Evolutionary conservation across 306 rosid species (phyloP), one percentile per base, ranked within the genome.

Genomic region (Senna tora): DNA sequence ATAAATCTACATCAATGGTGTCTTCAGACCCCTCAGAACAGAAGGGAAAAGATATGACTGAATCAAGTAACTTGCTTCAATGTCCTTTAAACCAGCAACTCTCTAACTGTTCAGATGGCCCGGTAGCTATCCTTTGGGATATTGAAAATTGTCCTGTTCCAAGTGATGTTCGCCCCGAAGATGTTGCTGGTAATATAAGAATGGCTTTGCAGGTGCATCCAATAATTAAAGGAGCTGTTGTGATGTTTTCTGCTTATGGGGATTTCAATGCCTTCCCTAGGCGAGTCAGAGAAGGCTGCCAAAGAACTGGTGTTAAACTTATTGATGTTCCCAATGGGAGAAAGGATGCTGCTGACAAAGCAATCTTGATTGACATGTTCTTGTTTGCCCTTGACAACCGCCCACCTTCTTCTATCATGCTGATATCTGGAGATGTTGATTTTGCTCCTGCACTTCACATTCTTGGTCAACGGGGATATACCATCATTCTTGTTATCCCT

Each of bases 341-440:
- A 81, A 91, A 91, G 78, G 97, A 91, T 80, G 96, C 97, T 70
- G 97, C 99, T 7, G 99, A 94, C 77, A 91, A 91, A 87, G 99
- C 99, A 51, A 91, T 94, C 78, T 80, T 94, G 84, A 91, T 89
- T 30, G 97, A 94, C 79, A 91, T 94, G 99, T 94, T 91, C 80
- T 80, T 91, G 70, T 94, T 94, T 91, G 96, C 97, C 75, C 95
- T 94, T 20, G 97, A 94, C 89, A 91, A 94, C 83, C 91, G 83
- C 72, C 96, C 96, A 21, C 97, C 97, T 0, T 89, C 97, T 36
- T 87, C 92, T 51, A 91, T 94, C 73, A 89, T 91, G 96, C 85
- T 94, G 53, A 91, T 91, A 61, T 91, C 97, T 9, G 93, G 97
- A 41, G 99, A 94, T 54, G 91, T 91, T 51, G 99, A 94, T 82